These are phyloP conservation scores for Emmonsiellopsis sp. DNA, from an alignment of 2,329 filamentous ascomycete species.

Conservation along the genomic window DNA sequence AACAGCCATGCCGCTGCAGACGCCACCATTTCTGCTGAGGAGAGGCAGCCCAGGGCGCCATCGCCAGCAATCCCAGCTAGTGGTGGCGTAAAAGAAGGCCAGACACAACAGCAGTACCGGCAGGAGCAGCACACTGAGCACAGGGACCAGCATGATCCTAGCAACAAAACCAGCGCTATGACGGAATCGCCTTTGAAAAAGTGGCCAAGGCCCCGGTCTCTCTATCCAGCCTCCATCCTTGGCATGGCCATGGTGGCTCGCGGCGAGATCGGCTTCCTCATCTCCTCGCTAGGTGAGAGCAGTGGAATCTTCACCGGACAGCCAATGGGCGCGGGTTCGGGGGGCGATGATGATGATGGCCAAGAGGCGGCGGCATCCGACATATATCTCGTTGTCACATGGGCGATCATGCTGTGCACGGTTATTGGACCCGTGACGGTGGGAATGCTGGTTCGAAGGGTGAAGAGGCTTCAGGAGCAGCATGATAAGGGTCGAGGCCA, in stretches of 20 bases:
- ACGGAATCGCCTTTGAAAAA: neutral
- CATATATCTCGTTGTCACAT: constrained; percentile 44
- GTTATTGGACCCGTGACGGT: constrained; percentile 42
- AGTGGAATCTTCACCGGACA: constrained; percentile 35
- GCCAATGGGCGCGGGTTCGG: too few relatives aligned
- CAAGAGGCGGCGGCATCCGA: constrained; percentile 24
- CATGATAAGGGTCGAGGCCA: neutral
- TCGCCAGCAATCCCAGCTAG: too few relatives aligned
- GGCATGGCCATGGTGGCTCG: constrained; percentile 63
- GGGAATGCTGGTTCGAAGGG: constrained; percentile 37
- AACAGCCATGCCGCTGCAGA: neutral
- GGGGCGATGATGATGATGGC: neutral
- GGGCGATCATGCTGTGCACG: constrained; percentile 48
- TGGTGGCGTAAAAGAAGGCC: too few relatives aligned
- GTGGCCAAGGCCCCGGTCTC: constrained; percentile 44
- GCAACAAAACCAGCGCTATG: neutral
- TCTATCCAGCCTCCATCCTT: constrained; percentile 59
- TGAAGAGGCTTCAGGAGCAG: constrained; percentile 28
- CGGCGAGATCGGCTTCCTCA: constrained; percentile 73
- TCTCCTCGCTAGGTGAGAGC: constrained; percentile 57
- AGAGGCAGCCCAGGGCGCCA: too few relatives aligned
- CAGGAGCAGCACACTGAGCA: neutral
- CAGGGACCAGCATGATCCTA: too few relatives aligned
- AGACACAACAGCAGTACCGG: neutral
- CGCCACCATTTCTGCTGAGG: neutral